These are phyloP conservation scores for Mangifera indica DNA, from an alignment of 345 rosid genomes.

Conservation along the genomic window DNA sequence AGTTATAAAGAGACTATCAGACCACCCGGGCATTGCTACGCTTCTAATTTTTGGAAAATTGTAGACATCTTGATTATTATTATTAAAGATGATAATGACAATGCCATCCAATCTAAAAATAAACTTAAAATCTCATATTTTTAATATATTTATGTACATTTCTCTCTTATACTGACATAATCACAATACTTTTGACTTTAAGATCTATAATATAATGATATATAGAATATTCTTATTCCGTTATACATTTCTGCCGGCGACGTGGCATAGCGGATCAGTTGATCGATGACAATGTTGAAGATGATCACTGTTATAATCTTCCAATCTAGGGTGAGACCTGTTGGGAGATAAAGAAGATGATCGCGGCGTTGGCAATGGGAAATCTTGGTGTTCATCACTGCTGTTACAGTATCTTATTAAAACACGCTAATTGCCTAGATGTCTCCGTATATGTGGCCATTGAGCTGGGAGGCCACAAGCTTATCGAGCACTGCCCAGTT, in stretches of 20 bases:
- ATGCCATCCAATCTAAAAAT: constrained; percentile 31
- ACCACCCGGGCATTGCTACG: constrained; percentile 21
- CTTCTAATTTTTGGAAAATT: constrained; percentile 30
- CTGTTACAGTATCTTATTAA: constrained; percentile 36
- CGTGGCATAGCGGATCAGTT: constrained; percentile 40
- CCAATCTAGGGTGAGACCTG: constrained; percentile 33
- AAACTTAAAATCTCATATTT: constrained; percentile 19
- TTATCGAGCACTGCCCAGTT: constrained; percentile 74
- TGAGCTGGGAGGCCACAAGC: constrained; percentile 72
- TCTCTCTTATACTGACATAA: constrained; percentile 36
- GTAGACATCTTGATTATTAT: constrained; percentile 35
- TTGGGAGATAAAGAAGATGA: constrained; percentile 31
- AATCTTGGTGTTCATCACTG: constrained; percentile 26
- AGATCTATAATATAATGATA: constrained; percentile 36
- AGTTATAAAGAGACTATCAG: constrained; percentile 24
- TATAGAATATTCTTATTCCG: constrained; percentile 13
- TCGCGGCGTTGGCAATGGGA: constrained; percentile 35
- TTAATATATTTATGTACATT: constrained; percentile 18
- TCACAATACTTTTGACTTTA: constrained; percentile 43
- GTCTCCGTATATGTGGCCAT: constrained; percentile 52
- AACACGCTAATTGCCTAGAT: constrained; percentile 37
- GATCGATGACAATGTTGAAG: constrained; percentile 43
- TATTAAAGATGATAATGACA: constrained; percentile 33
- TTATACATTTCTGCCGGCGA: constrained; percentile 40
- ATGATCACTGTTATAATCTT: constrained; percentile 41